These are phyloP conservation scores for Phycomyces nitens DNA, from an alignment of 192 early-diverging fungal species.

Conservation along the genomic window DNA sequence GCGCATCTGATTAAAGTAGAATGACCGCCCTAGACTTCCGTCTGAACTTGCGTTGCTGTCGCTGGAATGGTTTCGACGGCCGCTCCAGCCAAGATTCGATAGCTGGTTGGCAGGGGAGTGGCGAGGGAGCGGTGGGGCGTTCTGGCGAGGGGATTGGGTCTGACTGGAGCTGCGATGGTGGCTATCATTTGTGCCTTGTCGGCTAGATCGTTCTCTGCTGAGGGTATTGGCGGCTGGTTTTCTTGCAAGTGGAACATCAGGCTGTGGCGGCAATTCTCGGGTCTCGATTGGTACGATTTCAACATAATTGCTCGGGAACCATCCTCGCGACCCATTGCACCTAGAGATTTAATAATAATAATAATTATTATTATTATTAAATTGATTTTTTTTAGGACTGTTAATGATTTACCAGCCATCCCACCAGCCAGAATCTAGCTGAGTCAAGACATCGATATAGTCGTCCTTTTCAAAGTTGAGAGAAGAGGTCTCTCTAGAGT, in stretches of 20 bases:
- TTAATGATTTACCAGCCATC: slow-evolving; percentile 61
- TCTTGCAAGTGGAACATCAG: too few relatives aligned
- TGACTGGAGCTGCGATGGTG: too few relatives aligned
- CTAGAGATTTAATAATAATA: slow-evolving; percentile 6
- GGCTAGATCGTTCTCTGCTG: too few relatives aligned
- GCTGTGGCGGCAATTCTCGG: too few relatives aligned
- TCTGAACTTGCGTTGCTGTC: not conserved
- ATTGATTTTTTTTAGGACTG: not conserved
- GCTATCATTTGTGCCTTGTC: too few relatives aligned
- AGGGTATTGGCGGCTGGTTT: too few relatives aligned
- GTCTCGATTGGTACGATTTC: slow-evolving; percentile 36
- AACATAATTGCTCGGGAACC: slow-evolving; percentile 92
- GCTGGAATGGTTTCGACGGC: not conserved
- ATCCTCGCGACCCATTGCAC: slow-evolving; percentile 75
- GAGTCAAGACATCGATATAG: slow-evolving; percentile 85
- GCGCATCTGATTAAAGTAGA: not conserved
- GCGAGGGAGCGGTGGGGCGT: not conserved
- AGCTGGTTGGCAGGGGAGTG: not conserved
- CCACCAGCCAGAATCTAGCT: slow-evolving; percentile 96
- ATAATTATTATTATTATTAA: not conserved
- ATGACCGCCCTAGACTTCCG: not conserved
- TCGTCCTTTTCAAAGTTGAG: slow-evolving; percentile 83
- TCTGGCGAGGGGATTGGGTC: not conserved
- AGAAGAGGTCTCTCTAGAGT: slow-evolving; percentile 69
- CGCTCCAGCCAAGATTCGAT: not conserved